Evolutionary conservation across 805 yeast species (phyloP).

Genomic region (Komagataella populi): DNA sequence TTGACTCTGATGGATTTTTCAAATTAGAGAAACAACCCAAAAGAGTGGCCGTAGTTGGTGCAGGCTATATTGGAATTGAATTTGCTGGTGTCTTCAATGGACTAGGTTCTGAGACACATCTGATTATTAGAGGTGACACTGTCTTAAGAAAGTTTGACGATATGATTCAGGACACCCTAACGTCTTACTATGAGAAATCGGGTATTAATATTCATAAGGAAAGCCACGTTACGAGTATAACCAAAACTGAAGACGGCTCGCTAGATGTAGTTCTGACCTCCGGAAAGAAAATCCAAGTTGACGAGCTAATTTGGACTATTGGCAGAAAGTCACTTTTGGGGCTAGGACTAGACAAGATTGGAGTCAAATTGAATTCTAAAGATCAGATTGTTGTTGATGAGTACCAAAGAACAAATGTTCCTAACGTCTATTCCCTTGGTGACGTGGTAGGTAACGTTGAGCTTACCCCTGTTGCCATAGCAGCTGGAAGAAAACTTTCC

Average conservation of each 20-base stretch:
- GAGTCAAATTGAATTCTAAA: conserved; percentile 44
- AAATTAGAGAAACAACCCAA: conserved; percentile 73
- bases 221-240: conserved; percentile 34
- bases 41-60: conserved; percentile 90
- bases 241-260: conserved; percentile 32
- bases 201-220: conserved; percentile 75
- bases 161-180: conserved; percentile 63
- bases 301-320: conserved; percentile 81
- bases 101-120: conserved; percentile 73
- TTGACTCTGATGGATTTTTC: conserved; percentile 86
- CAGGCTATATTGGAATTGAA: conserved; percentile 96
- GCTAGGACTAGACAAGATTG: conserved; percentile 66
- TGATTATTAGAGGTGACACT: conserved; percentile 84
- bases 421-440: conserved; percentile 74
- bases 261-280: conserved; percentile 32
- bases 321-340: conserved; percentile 76
- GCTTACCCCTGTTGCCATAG: conserved; percentile 96
- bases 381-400: conserved; percentile 74
- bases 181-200: conserved; percentile 65
- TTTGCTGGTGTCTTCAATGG: conserved; percentile 89
- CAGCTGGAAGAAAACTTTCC: conserved; percentile 90
- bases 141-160: conserved; percentile 83
- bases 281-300: conserved; percentile 43
- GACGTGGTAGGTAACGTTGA: conserved; percentile 91
- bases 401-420: conserved; percentile 67